phyloP scores from a whole-genome alignment of 108 stramenopile species.

The Cylindrotheca fusiformis region DNA sequence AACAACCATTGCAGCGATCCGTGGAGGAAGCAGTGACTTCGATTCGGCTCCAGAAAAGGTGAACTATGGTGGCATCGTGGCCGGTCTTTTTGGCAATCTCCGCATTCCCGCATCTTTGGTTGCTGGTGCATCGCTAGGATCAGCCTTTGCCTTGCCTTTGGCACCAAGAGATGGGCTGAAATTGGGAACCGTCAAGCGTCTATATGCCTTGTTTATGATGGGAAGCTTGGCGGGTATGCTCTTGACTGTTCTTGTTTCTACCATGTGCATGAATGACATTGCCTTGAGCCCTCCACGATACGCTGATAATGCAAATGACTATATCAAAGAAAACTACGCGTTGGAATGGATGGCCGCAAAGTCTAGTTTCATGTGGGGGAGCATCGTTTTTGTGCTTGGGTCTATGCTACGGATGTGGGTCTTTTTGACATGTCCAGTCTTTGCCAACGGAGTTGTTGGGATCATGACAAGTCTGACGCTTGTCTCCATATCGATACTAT shows the following conservation, averaged over 20 bases:
- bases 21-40: too few relatives aligned
- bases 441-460: conserved; percentile 1
- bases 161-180: conserved; percentile 1
- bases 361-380: background rate
- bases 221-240: conserved; percentile 7
- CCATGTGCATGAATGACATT: conserved; percentile 10
- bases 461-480: background rate
- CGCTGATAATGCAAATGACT: background rate
- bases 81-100: conserved; percentile 27
- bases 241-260: conserved; percentile 15
- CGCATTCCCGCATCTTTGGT: conserved; percentile 34
- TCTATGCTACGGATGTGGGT: background rate
- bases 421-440: background rate
- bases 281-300: background rate
- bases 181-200: conserved; percentile 18
- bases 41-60: too few relatives aligned
- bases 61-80: too few relatives aligned
- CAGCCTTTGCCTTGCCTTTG: conserved; percentile 36
- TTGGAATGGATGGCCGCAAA: conserved; percentile 1
- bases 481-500: background rate
- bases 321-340: background rate
- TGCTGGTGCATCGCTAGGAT: conserved; percentile 34
- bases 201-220: conserved; percentile 29
- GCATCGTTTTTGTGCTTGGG: background rate
- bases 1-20: too few relatives aligned